A percentile compares a stretch with the other conserved stretches of the same genome.
Conservation (phyloP, 2,329 filamentous ascomycete genomes). For the Alternaria panax region DNA sequence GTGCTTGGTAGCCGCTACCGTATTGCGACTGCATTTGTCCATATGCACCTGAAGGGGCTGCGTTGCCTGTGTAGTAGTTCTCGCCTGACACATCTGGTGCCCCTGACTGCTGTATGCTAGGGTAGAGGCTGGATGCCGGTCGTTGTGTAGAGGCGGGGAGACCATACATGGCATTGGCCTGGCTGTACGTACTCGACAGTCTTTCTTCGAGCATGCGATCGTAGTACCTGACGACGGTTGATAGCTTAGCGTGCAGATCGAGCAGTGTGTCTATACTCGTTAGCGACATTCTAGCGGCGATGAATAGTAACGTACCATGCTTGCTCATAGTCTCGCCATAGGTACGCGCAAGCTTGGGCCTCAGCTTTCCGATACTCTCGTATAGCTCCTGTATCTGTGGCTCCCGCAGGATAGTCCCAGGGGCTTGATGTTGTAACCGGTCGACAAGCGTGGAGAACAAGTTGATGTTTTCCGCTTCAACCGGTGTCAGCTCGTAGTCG, state of each 20-base stretch:
- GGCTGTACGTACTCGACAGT: conserved; percentile 88
- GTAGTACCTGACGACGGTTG: conserved; percentile 95
- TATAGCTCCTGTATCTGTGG: conserved; percentile 98
- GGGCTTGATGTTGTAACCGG: conserved; percentile 90
- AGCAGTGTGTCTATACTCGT: conserved; percentile 78
- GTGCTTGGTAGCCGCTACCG: conserved; percentile 49
- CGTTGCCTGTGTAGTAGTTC: conserved; percentile 80
- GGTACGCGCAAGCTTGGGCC: conserved; percentile 91
- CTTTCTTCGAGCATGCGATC: conserved; percentile 98
- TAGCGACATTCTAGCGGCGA: conserved; percentile 33
- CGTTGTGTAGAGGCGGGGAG: conserved; percentile 47
- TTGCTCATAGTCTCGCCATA: conserved; percentile 99
- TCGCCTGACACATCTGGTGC: conserved; percentile 64
- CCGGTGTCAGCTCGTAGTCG: conserved; percentile 90
- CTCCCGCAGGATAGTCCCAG: conserved; percentile 93
- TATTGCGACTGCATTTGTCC: conserved; percentile 62
- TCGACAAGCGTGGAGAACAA: conserved; percentile 94
- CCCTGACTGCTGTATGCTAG: conserved; percentile 61
- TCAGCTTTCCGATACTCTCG: conserved; percentile 91
- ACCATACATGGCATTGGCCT: conserved; percentile 63
- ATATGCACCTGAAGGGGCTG: conserved; percentile 58
- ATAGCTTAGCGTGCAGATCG: conserved; percentile 92
- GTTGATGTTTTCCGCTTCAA: conserved; percentile 97
- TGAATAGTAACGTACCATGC: conserved; percentile 70
- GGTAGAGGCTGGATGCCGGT: conserved; percentile 70